Evolutionary conservation across 805 yeast species (phyloP).

Genomic region (Metschnikowia dekortorum): DNA sequence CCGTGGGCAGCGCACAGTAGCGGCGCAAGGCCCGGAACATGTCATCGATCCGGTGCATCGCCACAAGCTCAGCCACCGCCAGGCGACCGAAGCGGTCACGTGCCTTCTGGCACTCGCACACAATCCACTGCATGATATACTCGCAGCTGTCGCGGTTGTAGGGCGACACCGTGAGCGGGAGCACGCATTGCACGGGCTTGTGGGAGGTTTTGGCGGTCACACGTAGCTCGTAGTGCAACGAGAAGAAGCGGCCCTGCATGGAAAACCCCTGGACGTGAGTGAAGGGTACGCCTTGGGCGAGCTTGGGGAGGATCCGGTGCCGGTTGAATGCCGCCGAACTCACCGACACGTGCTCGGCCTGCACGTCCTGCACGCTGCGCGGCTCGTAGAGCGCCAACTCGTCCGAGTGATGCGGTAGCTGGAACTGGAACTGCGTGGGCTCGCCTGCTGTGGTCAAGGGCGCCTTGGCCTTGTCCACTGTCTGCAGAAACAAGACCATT

Average conservation of each 20-base stretch:
- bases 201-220: slow-evolving; percentile 46
- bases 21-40: slow-evolving; percentile 19
- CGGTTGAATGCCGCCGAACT: slow-evolving; percentile 18
- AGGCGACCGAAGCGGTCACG: slow-evolving; percentile 30
- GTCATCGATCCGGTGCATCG: slow-evolving; percentile 18
- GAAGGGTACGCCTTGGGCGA: slow-evolving; percentile 37
- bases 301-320: slow-evolving; percentile 20
- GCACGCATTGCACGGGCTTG: slow-evolving; percentile 45
- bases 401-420: slow-evolving; percentile 35
- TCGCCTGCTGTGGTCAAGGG: slow-evolving; percentile 26
- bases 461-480: slow-evolving; percentile 21
- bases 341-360: slow-evolving; percentile 6
- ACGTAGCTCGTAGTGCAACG: slow-evolving; percentile 47
- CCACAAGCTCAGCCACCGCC: slow-evolving; percentile 20
- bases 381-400: slow-evolving; percentile 23
- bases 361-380: neutral
- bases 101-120: slow-evolving; percentile 49
- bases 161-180: slow-evolving; percentile 54
- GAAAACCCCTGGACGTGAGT: slow-evolving; percentile 50
- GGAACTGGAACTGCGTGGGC: slow-evolving; percentile 20
- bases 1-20: slow-evolving; percentile 24
- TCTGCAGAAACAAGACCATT: slow-evolving; percentile 31
- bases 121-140: slow-evolving; percentile 49
- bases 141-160: slow-evolving; percentile 46
- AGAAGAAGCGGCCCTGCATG: slow-evolving; percentile 46